Evolutionary conservation across 768 basidiomycete species (phyloP), one percentile per base, ranked within the genome.

Genomic region (Suillus sp.): DNA sequence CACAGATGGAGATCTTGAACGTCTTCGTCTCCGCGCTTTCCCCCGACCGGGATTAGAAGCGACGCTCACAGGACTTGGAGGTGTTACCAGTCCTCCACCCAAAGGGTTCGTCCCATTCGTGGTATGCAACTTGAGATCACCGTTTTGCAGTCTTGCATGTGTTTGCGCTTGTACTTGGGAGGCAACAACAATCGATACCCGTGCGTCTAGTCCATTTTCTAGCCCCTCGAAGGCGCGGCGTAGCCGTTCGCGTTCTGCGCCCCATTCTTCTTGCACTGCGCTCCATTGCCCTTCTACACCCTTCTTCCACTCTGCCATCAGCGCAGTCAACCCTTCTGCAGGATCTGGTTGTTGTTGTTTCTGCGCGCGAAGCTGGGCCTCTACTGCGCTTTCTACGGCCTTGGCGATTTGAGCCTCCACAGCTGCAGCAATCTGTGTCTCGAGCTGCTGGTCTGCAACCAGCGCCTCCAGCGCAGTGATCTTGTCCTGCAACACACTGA

Each of bases 271-370:
- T 68, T 89, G 86, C 37, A 95, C 88, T 34, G 75, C 78, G 40
- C 79, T 83, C 93, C 93, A 95, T 57, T 88, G 85, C 10, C 88
- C 90, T 68, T 95, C 93, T 27, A 95, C 86, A 13, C 78, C 80
- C 69, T 85, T 87, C 73, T 89, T 90, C 92, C 93, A 95, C 47
- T 88, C 86, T 22, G 79, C 76, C 35, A 90, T 77, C 72, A 88
- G 81, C 25, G 79, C 77, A 14, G 81, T 84, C 45, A 88, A 72
- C 0, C 82, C 81, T 38, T 85, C 84, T 11, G 56, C 38, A 7
- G 51, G 30, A n/a, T 32, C 51, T n/a, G 30, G 20, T 18, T 57
- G 56, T 18, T 57, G 56, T 20, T 57, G 38, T 30, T 57, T 57
- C 11, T 57, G 56, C 13, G 38, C 56, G 11, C 56, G 56, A 18